Conservation (phyloP, 164 flowering plant species). For the Nelumbo lutea region DNA sequence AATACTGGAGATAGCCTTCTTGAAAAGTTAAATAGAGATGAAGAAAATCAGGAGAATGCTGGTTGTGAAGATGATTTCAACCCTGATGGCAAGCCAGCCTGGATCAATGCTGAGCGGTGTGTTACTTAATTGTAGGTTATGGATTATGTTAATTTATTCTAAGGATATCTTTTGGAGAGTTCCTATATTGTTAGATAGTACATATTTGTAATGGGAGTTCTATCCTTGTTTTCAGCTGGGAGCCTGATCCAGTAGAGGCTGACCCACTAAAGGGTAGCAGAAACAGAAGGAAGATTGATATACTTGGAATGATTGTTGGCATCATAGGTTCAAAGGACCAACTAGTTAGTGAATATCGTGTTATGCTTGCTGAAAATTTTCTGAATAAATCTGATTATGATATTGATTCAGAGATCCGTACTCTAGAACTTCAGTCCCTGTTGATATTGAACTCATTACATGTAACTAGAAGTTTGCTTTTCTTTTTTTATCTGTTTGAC, state of each 20-base stretch:
- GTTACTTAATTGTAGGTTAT: conserved; percentile 2
- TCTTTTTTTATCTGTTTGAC: not conserved
- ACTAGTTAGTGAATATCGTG: conserved; percentile 92
- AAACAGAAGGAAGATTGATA: conserved; percentile 73
- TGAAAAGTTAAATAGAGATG: conserved; percentile 95
- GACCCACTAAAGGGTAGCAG: conserved; percentile 83
- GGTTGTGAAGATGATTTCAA: conserved; percentile 67
- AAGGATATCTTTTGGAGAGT: not conserved
- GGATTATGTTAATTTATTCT: not conserved
- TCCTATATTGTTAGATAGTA: not conserved
- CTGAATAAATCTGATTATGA: conserved; percentile 92
- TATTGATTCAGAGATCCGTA: conserved; percentile 86
- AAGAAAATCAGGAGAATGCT: conserved; percentile 65
- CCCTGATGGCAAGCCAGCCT: conserved; percentile 79
- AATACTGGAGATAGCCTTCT: conserved; percentile 92
- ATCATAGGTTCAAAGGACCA: conserved; percentile 98
- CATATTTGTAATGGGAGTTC: conserved; percentile 6
- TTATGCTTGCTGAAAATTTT: conserved; percentile 97
- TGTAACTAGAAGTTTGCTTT: not conserved
- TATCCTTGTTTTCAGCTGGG: conserved; percentile 63
- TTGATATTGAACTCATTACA: not conserved
- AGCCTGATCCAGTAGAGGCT: conserved; percentile 97
- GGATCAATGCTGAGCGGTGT: conserved; percentile 74
- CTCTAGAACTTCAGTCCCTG: conserved; percentile 65
- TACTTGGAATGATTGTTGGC: conserved; percentile 92